Base-by-base conservation (phyloP, 23 red algal species). In the Gracilaria caudata region DNA sequence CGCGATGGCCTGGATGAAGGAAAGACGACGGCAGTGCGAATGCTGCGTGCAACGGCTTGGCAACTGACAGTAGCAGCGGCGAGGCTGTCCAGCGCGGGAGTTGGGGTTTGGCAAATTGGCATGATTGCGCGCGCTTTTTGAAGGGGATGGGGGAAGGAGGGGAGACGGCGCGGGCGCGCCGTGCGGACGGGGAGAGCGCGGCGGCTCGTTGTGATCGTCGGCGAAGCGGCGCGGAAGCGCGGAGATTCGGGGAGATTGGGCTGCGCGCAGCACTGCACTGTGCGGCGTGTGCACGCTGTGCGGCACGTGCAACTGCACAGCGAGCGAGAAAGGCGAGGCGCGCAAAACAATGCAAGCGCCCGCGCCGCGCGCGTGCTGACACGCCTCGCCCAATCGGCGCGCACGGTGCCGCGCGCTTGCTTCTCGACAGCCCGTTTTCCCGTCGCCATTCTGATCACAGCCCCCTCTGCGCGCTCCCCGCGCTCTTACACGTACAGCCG, bases 371-470 rank as follows among this genome's bases (percentile, higher is more conserved):
- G 29, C 61, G 61, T 34, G 70, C 70, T 75, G 70, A 75, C 70
- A 75, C 70, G 70, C 70, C 33, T 47, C 6, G 19, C 7, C 70
- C 66, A 72, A 72, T 72, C 33, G 66, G 21, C n/a, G 57, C 57
- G 57, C 57, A 23, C 57, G 21, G 33, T 72, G 35, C 38, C 35
- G 66, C 66, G 66, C 66, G 66, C n/a, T n/a, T 37, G 33, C 38
- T 41, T 53, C 49, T 9, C 5, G 12, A 13, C 55, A 13, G 20
- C 78, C n/a, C 32, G 54, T 63, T 63, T 60, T 39, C 75, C 75
- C 77, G 57, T 59, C 77, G 77, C 77, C 77, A 80, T 40, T 80
- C 57, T 80, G 51, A 61, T 80, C 77, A 40, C 37, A 7, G 54
- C 75, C 44, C 75, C 28, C 33, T 30, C 24, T 51, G 26, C 73